Evolutionary conservation across 1,284 basidiomycete genomes (phyloP).

Genomic region (Coniophora puteana): DNA sequence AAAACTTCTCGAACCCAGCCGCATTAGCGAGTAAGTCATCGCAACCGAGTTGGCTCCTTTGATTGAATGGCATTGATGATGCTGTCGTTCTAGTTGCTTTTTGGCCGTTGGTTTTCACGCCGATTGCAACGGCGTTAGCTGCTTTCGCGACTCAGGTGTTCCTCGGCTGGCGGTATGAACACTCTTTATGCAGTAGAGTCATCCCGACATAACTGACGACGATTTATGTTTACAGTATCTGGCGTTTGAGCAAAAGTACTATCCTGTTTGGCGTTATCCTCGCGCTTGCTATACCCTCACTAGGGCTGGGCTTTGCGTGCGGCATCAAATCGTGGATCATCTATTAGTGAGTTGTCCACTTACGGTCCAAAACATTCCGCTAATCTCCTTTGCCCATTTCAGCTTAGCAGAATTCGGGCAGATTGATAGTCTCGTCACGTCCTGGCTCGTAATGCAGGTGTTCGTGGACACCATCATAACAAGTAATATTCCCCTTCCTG

Average conservation of each 20-base stretch:
- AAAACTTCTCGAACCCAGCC: too few species aligned
- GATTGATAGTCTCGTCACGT: conserved; percentile 14
- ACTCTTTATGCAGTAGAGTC: too few species aligned
- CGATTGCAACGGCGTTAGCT: conserved; percentile 20
- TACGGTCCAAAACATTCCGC: background rate
- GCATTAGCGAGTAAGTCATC: too few species aligned
- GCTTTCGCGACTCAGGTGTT: conserved; percentile 25
- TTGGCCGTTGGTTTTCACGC: conserved; percentile 27
- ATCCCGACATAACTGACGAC: too few species aligned
- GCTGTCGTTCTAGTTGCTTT: conserved; percentile 18
- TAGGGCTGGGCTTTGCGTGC: conserved; percentile 16
- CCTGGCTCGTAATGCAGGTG: conserved; percentile 21
- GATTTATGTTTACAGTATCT: too few species aligned
- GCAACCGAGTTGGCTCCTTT: too few species aligned
- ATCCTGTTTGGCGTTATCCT: conserved; percentile 14
- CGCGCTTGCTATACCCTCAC: conserved; percentile 11
- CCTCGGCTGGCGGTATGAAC: conserved; percentile 23
- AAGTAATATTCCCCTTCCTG: too few species aligned
- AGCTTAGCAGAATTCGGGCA: conserved; percentile 12
- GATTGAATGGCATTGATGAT: too few species aligned
- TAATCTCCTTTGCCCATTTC: background rate
- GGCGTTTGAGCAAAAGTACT: too few species aligned
- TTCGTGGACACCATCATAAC: conserved; percentile 16
- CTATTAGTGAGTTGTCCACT: conserved; percentile 12
- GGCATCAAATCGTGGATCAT: conserved; percentile 21